A percentile compares a stretch with the other conserved stretches of the same genome.
phyloP scores from a whole-genome alignment of 352 stramenopile species.

The Pelagophyceae sp. region DNA sequence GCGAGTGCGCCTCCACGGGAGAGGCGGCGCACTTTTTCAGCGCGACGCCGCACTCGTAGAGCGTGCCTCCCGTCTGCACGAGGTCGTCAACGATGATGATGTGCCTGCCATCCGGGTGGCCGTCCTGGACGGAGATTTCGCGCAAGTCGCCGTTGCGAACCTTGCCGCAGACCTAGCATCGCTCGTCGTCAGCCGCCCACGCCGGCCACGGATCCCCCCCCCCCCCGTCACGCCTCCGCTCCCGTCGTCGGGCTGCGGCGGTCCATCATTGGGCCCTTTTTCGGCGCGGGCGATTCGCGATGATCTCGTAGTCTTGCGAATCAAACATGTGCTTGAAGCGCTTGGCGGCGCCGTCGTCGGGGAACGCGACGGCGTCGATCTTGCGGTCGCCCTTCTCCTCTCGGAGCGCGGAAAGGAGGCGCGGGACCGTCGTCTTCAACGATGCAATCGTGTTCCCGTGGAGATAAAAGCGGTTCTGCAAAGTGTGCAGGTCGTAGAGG shows the following conservation, averaged over 20 bases:
- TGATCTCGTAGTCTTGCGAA: constrained; percentile 38
- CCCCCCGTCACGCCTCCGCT: no score
- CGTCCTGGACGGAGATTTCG: constrained; percentile 57
- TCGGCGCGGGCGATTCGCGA: no score
- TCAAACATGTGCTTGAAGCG: constrained; percentile 58
- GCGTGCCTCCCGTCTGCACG: constrained; percentile 63
- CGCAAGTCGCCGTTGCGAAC: constrained; percentile 50
- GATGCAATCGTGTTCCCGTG: constrained; percentile 55
- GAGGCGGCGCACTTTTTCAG: no score
- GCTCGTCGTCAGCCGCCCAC: constrained; percentile 24
- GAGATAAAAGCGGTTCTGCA: constrained; percentile 57
- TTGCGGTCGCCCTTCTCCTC: background rate
- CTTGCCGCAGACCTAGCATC: constrained; percentile 59
- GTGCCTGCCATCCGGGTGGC: constrained; percentile 42
- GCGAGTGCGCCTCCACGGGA: no score
- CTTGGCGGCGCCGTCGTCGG: constrained; percentile 63
- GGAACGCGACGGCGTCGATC: constrained; percentile 56
- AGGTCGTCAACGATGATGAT: constrained; percentile 69
- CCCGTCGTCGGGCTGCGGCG: no score
- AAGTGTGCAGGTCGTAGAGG: constrained; percentile 63
- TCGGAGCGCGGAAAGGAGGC: constrained; percentile 43
- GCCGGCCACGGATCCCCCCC: background rate
- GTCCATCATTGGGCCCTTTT: no score
- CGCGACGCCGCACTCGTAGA: constrained; percentile 54
- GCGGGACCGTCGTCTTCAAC: constrained; percentile 55